These are phyloP conservation scores for Plasmodium reichenowi DNA, from an alignment of 169 alveolate genomes.

Conservation along the genomic window DNA sequence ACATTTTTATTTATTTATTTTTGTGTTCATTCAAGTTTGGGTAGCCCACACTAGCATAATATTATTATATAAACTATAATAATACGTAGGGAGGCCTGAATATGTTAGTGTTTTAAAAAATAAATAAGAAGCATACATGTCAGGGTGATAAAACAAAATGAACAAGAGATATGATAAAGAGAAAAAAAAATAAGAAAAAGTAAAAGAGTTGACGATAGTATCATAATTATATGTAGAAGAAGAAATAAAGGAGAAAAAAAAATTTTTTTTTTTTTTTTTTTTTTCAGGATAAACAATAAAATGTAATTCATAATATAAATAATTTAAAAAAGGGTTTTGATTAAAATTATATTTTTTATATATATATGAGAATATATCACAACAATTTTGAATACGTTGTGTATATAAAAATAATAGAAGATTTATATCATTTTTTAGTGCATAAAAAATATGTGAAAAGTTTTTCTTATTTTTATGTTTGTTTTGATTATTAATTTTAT, in stretches of 20 bases:
- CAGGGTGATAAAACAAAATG: constrained; percentile 28
- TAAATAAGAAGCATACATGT: background rate
- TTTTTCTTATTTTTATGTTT: background rate
- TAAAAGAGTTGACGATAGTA: constrained; percentile 27
- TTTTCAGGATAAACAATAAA: constrained; percentile 10
- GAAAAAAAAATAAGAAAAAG: constrained; percentile 55
- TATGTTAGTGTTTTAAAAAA: constrained; percentile 18
- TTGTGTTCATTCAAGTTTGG: background rate
- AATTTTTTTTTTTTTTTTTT: background rate
- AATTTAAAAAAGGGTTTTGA: constrained; percentile 15
- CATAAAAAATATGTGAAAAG: background rate
- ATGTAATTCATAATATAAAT: constrained; percentile 20
- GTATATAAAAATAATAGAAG: constrained; percentile 29
- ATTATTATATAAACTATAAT: constrained; percentile 8
- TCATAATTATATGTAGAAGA: background rate
- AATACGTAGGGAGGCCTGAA: constrained; percentile 14
- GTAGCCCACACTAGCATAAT: background rate
- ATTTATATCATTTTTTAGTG: constrained; percentile 43
- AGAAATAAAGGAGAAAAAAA: constrained; percentile 4
- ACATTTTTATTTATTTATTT: background rate
- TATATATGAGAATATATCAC: constrained; percentile 30
- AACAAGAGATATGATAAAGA: constrained; percentile 21
- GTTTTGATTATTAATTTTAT: background rate
- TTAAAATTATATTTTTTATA: constrained; percentile 51
- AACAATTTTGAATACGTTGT: constrained; percentile 52